These are phyloP conservation scores for Fusarium sp. DNA, from an alignment of 2,329 filamentous ascomycete species.

Conservation along the genomic window DNA sequence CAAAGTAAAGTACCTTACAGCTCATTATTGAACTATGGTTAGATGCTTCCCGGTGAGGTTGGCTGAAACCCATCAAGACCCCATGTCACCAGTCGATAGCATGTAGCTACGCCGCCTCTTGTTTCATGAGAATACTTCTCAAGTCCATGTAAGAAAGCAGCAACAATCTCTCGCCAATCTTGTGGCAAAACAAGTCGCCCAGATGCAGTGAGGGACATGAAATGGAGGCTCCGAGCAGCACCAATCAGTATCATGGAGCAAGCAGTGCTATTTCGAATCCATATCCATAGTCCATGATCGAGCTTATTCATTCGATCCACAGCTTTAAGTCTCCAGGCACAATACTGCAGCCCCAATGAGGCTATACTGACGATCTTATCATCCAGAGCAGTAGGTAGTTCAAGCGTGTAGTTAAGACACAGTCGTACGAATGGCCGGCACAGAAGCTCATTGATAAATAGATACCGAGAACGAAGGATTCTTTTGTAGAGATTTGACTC, in stretches of 20 bases:
- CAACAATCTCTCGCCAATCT: background rate
- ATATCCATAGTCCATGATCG: background rate
- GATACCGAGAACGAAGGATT: background rate
- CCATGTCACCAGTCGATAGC: background rate
- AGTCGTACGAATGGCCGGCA: constrained; percentile 13
- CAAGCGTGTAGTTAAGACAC: background rate
- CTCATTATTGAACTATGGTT: background rate
- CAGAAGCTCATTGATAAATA: constrained; percentile 5
- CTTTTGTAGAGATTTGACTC: background rate
- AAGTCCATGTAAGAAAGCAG: background rate
- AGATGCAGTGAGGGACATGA: background rate
- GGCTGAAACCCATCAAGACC: background rate
- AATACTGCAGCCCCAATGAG: background rate
- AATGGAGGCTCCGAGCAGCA: background rate
- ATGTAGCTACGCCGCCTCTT: background rate
- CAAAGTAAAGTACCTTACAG: background rate
- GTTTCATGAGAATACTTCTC: background rate
- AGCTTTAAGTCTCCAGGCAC: background rate
- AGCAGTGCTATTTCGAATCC: background rate
- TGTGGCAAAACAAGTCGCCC: background rate
- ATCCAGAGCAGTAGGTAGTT: background rate
- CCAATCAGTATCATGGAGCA: background rate
- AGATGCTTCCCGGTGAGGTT: background rate
- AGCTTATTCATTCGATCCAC: background rate
- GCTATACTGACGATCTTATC: background rate